Percentiles rank a stretch among this genome's conserved stretches.
Conservation (phyloP, 345 rosid genomes). For the Hypericum androsaemum region DNA sequence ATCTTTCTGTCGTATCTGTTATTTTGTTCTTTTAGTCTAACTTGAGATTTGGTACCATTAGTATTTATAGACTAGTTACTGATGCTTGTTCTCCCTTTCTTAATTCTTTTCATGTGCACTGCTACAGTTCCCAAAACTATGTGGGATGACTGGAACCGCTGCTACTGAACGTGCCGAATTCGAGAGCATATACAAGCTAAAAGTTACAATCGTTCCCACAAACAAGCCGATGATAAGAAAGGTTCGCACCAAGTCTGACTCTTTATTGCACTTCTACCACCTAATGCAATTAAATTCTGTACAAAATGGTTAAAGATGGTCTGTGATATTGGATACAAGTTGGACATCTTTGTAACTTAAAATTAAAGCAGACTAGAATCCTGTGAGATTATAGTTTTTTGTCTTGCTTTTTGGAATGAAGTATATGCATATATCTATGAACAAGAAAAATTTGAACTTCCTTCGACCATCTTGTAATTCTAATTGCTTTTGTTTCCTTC, state of each 20-base stretch:
- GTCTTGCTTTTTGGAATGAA: too few species aligned
- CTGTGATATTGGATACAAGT: too few species aligned
- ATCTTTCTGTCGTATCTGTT: conserved; percentile 14
- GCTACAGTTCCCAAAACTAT: conserved; percentile 83
- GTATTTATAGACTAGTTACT: conserved; percentile 7
- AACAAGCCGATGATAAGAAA: conserved; percentile 96
- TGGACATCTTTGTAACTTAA: too few species aligned
- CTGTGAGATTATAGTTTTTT: too few species aligned
- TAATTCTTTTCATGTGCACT: conserved; percentile 9
- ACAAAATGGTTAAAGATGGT: too few species aligned
- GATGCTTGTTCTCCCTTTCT: conserved; percentile 10
- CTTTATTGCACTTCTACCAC: too few species aligned
- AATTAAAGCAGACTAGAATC: too few species aligned
- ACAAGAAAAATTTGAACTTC: too few species aligned
- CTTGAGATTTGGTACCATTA: background rate
- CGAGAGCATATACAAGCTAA: conserved; percentile 96
- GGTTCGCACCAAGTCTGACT: conserved; percentile 40
- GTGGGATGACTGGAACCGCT: conserved; percentile 99
- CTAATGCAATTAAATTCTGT: too few species aligned
- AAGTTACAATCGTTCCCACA: conserved; percentile 92
- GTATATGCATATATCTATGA: too few species aligned
- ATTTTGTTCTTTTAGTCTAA: too few species aligned
- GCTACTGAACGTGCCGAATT: conserved; percentile 94
- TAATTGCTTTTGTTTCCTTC: conserved; percentile 17
- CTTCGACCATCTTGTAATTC: background rate